Base-by-base conservation (phyloP, 179 eudicot genomes). In the Silene coronaria region DNA sequence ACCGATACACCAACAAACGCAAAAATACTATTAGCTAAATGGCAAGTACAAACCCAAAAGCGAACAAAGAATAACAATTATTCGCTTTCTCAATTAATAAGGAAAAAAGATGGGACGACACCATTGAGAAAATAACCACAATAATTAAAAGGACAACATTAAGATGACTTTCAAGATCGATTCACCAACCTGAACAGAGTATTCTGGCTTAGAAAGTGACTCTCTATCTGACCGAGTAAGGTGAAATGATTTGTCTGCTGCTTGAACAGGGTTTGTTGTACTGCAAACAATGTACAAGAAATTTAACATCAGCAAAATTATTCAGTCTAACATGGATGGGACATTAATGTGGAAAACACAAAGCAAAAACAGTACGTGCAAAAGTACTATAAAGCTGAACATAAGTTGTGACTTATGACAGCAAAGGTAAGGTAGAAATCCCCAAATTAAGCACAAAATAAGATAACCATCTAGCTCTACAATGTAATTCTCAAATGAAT, bases 221-320 rank as follows among this genome's bases (percentile, higher is more conserved):
- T 96, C 97, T 81, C 79, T 91, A 65, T 96, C 92, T 17, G 85
- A 82, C 67, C 96, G 87, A 69, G 97, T 81, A 67, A 96, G 91
- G 62, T 89, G 97, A 85, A 96, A 96, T 55, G 96, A 84, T 83
- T 83, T 93, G 77, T 96, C 99, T 79, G 87, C 79, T 60, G 88
- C 83, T 81, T 89, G 97, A 66, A 87, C 80, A 46, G 99, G 97
- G 78, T 84, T 96, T 77, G 92, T 70, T 76, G 92, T 63, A 73
- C 99, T 96, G 88, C 14, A 82, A 81, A 83, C 24, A 19, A 11
- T 14, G 64, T 13, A 69, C 13, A 73, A 58, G 46, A 59, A 75
- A 64, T n/a, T 36, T 22, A 66, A 73, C 9, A 38, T 69, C 63
- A 75, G 66, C 26, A 36, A 70, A 12, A 59, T 38, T 42, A 17